Evolutionary conservation across 306 rosid species (phyloP).

Genomic region (Argentina anserina): DNA sequence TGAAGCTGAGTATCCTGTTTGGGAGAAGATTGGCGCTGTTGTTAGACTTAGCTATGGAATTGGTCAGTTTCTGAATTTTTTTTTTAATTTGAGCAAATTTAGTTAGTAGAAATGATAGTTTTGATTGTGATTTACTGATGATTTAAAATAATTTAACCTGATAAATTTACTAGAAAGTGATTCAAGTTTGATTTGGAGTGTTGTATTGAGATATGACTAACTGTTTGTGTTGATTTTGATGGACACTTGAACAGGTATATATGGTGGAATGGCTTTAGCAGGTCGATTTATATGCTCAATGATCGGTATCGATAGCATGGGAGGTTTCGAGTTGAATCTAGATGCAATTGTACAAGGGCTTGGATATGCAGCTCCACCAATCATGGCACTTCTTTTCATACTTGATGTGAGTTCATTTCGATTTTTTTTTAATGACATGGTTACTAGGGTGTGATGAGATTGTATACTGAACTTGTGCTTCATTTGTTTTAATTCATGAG

Average conservation of each 20-base stretch:
- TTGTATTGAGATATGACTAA: background rate
- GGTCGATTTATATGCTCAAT: constrained; percentile 86
- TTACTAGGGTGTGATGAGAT: background rate
- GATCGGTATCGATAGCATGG: constrained; percentile 75
- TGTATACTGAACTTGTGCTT: background rate
- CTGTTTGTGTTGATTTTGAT: constrained; percentile 8
- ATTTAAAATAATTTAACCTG: background rate
- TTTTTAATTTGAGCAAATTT: background rate
- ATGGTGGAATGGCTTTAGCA: constrained; percentile 90
- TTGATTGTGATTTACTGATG: background rate
- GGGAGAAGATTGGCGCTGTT: constrained; percentile 93
- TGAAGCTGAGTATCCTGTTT: constrained; percentile 78
- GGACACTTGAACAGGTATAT: constrained; percentile 79
- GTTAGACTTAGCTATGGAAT: constrained; percentile 90
- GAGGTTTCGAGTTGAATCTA: constrained; percentile 75
- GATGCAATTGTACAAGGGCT: constrained; percentile 85
- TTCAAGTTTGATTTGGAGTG: background rate
- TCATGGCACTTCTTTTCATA: constrained; percentile 90
- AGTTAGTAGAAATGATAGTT: background rate
- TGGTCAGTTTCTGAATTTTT: constrained; percentile 37
- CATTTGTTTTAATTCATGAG: background rate
- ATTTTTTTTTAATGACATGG: background rate
- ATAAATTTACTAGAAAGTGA: background rate
- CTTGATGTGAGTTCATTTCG: constrained; percentile 63
- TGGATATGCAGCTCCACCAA: constrained; percentile 92